phyloP scores from a whole-genome alignment of 1,284 basidiomycete species.

The Ustilago loliicola region DNA sequence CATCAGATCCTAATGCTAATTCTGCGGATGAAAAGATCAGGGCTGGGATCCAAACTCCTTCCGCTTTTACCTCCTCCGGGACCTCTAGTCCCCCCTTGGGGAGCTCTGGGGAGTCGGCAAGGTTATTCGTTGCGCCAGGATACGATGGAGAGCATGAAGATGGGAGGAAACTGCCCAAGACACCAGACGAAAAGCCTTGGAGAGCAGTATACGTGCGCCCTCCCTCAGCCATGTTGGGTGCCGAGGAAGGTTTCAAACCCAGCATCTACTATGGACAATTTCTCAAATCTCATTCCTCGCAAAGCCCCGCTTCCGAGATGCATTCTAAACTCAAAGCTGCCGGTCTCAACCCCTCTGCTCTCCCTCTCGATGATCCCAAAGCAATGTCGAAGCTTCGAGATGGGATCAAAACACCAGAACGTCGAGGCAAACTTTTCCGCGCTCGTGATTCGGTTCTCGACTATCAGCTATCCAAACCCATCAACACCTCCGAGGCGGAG shows the following conservation, averaged over 20 bases:
- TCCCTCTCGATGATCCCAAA: slow-evolving; percentile 73
- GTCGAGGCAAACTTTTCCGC: slow-evolving; percentile 71
- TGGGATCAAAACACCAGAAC: slow-evolving; percentile 75
- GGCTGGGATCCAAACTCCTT: slow-evolving; percentile 39
- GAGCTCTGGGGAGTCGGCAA: neutral
- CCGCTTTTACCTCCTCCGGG: slow-evolving; percentile 2
- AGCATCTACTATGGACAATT: slow-evolving; percentile 58
- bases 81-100: neutral
- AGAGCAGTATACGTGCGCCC: slow-evolving; percentile 63
- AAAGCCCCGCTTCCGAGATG: slow-evolving; percentile 15
- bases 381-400: slow-evolving; percentile 75
- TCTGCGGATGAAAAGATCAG: slow-evolving; percentile 54
- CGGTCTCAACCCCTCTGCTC: slow-evolving; percentile 31
- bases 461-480: slow-evolving; percentile 74
- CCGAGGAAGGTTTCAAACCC: slow-evolving; percentile 24
- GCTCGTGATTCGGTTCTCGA: slow-evolving; percentile 80
- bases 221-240: slow-evolving; percentile 32
- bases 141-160: slow-evolving; percentile 28
- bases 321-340: slow-evolving; percentile 40
- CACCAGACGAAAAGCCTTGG: slow-evolving; percentile 61
- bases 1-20: neutral
- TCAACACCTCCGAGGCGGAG: neutral
- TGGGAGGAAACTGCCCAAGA: slow-evolving; percentile 54
- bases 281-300: slow-evolving; percentile 16
- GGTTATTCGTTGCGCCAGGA: neutral